Evolutionary conservation across 768 basidiomycete species (phyloP).

Genomic region (Xerocomellus intermedius): DNA sequence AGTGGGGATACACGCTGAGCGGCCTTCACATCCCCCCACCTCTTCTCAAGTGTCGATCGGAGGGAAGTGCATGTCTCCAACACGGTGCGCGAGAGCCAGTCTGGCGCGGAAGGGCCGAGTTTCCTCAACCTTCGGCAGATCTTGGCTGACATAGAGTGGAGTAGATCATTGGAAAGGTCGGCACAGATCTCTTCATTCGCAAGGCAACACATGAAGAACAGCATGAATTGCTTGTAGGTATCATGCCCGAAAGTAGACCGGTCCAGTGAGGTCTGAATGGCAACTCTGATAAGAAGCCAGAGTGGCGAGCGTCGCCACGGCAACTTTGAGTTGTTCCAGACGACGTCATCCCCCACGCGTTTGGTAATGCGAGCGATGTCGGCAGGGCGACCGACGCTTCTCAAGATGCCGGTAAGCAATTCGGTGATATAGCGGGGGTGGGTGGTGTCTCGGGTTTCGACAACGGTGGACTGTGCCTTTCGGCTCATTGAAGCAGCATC

Average conservation of each 20-base stretch:
- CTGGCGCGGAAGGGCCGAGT: conserved; percentile 22
- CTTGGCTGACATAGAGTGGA: conserved; percentile 39
- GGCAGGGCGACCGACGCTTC: conserved; percentile 34
- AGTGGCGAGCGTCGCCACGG: conserved; percentile 52
- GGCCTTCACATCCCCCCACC: conserved; percentile 37
- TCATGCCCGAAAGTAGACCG: conserved; percentile 8
- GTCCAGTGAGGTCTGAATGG: conserved; percentile 39
- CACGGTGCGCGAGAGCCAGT: conserved; percentile 13
- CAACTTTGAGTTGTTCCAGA: conserved; percentile 36
- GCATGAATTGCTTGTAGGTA: conserved; percentile 36
- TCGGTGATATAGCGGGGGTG: conserved; percentile 51
- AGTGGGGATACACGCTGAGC: conserved; percentile 23
- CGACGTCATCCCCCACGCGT: conserved; percentile 46
- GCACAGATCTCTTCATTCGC: not conserved
- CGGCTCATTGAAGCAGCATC: conserved; percentile 35
- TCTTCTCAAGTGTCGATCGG: conserved; percentile 23
- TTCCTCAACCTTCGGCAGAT: conserved; percentile 38
- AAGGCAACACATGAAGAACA: conserved; percentile 28
- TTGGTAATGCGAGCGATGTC: conserved; percentile 36
- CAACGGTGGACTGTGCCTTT: conserved; percentile 37
- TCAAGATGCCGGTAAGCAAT: conserved; percentile 46
- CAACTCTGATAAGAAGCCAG: conserved; percentile 50
- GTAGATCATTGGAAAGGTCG: conserved; percentile 30
- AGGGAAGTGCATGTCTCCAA: conserved; percentile 15
- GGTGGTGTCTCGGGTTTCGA: conserved; percentile 40